Evolutionary conservation across 768 basidiomycete species (phyloP).

Genomic region (Lenzites betulinus): DNA sequence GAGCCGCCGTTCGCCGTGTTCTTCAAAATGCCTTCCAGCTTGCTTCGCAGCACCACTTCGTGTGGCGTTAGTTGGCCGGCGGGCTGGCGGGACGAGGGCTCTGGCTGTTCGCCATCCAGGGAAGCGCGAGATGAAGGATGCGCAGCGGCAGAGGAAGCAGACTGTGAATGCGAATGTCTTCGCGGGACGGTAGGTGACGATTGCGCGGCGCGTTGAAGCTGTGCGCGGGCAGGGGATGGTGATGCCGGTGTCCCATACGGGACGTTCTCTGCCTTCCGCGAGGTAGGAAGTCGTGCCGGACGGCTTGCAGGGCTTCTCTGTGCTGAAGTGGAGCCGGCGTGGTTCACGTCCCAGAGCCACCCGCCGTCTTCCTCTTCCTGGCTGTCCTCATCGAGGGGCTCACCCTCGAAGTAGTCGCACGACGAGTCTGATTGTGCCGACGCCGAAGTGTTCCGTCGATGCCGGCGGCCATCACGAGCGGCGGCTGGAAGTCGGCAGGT

Average conservation of each 20-base stretch:
- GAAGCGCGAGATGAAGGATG: conserved; percentile 15
- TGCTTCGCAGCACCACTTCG: conserved; percentile 53
- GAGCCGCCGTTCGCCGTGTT: conserved; percentile 29
- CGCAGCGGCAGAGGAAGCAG: conserved; percentile 14
- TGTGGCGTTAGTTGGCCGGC: conserved; percentile 41
- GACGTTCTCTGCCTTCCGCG: conserved; percentile 3
- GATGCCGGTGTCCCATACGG: conserved; percentile 26
- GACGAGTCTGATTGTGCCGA: conserved; percentile 28
- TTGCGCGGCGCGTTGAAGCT: conserved; percentile 27
- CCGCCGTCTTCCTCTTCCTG: conserved; percentile 23
- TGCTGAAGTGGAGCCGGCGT: conserved; percentile 16
- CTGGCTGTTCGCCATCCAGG: conserved; percentile 18
- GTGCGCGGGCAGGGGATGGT: conserved; percentile 26
- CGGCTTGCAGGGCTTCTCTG: conserved; percentile 9
- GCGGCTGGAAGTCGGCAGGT: conserved; percentile 14
- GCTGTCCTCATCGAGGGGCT: conserved; percentile 20
- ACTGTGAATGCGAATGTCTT: conserved; percentile 20
- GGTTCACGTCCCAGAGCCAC: conserved; percentile 23
- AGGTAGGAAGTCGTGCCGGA: not conserved
- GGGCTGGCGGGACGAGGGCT: not conserved
- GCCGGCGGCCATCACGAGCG: conserved; percentile 27
- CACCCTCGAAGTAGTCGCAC: conserved; percentile 25
- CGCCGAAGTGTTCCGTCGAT: conserved; percentile 31
- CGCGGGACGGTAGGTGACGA: conserved; percentile 25
- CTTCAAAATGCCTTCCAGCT: conserved; percentile 54